phyloP scores from a whole-genome alignment of 805 yeast genomes.

The Starmera amethionina region DNA sequence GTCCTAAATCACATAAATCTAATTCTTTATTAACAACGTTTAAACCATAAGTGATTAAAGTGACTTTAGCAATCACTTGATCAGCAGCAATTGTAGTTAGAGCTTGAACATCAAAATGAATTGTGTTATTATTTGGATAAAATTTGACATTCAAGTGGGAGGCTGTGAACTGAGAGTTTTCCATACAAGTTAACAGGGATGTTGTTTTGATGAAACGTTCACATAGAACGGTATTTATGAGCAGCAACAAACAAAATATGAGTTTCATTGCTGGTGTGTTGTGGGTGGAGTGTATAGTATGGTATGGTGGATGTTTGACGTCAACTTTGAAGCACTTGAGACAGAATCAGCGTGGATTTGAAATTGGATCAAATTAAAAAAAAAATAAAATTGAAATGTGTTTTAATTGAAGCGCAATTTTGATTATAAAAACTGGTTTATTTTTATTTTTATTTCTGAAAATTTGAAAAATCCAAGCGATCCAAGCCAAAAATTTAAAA shows the following conservation, averaged over 20 bases:
- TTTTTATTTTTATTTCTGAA: no score
- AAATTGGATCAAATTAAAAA: neutral
- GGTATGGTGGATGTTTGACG: no score
- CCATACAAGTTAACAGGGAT: constrained; percentile 88
- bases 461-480: no score
- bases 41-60: constrained; percentile 75
- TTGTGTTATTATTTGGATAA: constrained; percentile 55
- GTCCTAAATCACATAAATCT: constrained; percentile 53
- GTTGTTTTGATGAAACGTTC: constrained; percentile 32
- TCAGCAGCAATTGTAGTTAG: constrained; percentile 63
- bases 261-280: neutral
- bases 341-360: no score
- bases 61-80: constrained; percentile 54
- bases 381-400: neutral
- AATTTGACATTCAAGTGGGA: constrained; percentile 68
- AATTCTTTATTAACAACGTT: constrained; percentile 44
- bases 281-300: neutral
- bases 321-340: no score
- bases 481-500: no score
- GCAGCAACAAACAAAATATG: neutral
- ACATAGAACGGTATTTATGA: constrained; percentile 1
- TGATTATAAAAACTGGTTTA: no score
- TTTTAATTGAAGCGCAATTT: no score
- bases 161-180: constrained; percentile 77
- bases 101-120: constrained; percentile 63